phyloP scores from a whole-genome alignment of 2,329 filamentous ascomycete species.

The Paraphoma chrysanthemicola region DNA sequence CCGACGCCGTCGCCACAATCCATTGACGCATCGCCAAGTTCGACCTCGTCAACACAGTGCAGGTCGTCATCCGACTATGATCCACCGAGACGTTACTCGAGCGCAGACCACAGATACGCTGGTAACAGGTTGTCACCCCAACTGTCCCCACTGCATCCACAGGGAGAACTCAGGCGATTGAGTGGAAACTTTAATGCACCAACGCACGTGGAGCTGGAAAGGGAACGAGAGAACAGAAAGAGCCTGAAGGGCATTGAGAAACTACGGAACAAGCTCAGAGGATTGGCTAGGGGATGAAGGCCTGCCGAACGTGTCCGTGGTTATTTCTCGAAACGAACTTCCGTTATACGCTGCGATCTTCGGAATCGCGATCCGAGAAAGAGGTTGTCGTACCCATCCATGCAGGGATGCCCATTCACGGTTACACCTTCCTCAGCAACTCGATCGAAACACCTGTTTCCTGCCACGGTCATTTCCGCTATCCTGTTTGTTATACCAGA shows the following conservation, averaged over 20 bases:
- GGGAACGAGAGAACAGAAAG: constrained; percentile 18
- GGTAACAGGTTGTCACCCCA: constrained; percentile 1
- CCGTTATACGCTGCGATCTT: background rate
- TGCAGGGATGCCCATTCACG: background rate
- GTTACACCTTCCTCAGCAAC: background rate
- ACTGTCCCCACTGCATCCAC: constrained; percentile 8
- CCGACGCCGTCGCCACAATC: constrained; percentile 2
- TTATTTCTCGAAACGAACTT: background rate
- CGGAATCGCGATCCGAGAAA: background rate
- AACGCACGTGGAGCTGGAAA: constrained; percentile 31
- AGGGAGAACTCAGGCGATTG: constrained; percentile 21
- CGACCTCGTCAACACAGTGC: constrained; percentile 6
- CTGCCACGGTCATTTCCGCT: background rate
- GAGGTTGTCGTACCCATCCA: background rate
- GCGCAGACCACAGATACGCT: constrained; percentile 7
- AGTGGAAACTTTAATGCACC: constrained; percentile 38
- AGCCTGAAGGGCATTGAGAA: constrained; percentile 18
- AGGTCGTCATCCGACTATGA: constrained; percentile 11
- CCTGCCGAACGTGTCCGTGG: background rate
- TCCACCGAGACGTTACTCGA: constrained; percentile 11
- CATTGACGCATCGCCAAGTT: background rate
- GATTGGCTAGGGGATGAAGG: constrained; percentile 16
- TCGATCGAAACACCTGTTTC: background rate
- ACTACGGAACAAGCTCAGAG: constrained; percentile 18
- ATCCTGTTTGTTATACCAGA: background rate